phyloP scores from a whole-genome alignment of 2,329 filamentous ascomycete species.

The Nemania diffusa region DNA sequence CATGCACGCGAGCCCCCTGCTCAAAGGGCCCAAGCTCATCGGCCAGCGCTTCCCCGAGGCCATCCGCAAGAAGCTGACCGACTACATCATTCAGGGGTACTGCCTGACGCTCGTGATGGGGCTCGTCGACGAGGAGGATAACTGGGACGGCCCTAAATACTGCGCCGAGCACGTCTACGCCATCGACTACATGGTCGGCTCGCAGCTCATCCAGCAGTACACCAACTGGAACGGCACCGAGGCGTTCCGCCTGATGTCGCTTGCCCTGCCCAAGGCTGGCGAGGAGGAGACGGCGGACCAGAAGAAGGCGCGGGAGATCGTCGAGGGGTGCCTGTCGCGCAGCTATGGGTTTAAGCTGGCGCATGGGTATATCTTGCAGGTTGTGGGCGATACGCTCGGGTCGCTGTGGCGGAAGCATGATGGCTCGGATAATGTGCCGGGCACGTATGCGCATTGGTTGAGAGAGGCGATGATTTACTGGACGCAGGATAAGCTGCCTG shows the following conservation, averaged over 20 bases:
- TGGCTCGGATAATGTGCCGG: constrained; percentile 59
- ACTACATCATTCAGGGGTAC: constrained; percentile 69
- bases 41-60: constrained; percentile 53
- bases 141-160: constrained; percentile 66
- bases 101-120: constrained; percentile 63
- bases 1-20: constrained; percentile 59
- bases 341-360: constrained; percentile 68
- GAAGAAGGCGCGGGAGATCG: constrained; percentile 59
- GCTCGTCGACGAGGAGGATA: constrained; percentile 60
- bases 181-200: constrained; percentile 61
- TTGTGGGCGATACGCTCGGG: constrained; percentile 62
- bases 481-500: constrained; percentile 56
- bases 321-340: constrained; percentile 59
- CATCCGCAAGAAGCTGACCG: constrained; percentile 57
- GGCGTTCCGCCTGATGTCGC: constrained; percentile 63
- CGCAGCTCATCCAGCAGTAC: constrained; percentile 63
- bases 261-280: constrained; percentile 51
- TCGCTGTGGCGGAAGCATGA: constrained; percentile 63
- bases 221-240: constrained; percentile 62
- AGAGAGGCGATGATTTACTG: constrained; percentile 61
- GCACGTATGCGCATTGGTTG: constrained; percentile 66
- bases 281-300: constrained; percentile 59
- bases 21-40: constrained; percentile 57
- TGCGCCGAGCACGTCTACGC: constrained; percentile 59
- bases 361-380: constrained; percentile 62